Evolutionary conservation across 495 filamentous ascomycete species (phyloP).

Genomic region (Physcia stellaris): DNA sequence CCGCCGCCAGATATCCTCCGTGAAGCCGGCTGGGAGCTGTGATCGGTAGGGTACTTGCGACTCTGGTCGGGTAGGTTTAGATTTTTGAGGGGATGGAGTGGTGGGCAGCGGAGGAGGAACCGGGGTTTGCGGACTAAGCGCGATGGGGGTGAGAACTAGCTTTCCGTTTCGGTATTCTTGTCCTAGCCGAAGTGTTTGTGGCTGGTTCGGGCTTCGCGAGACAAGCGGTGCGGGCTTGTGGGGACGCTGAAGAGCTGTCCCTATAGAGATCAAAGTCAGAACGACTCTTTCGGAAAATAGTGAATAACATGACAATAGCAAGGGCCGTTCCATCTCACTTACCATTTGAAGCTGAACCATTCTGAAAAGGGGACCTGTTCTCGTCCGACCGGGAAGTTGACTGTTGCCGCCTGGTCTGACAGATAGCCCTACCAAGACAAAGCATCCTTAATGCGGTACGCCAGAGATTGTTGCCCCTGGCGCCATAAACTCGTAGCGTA

Average conservation of each 20-base stretch:
- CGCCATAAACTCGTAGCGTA: conserved; percentile 11
- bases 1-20: conserved; percentile 20
- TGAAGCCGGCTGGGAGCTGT: conserved; percentile 14
- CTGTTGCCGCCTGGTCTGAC: too few species aligned
- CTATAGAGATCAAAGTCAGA: too few species aligned
- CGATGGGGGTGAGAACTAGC: not conserved
- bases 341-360: too few species aligned
- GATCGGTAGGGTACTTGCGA: conserved; percentile 5
- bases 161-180: conserved; percentile 1
- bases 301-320: too few species aligned
- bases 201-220: conserved; percentile 1
- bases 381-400: too few species aligned
- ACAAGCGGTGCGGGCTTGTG: not conserved
- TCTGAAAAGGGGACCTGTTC: too few species aligned
- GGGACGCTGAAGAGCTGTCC: too few species aligned
- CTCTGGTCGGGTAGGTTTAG: not conserved
- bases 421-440: conserved; percentile 19
- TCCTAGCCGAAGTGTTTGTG: not conserved
- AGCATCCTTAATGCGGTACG: conserved; percentile 23
- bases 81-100: conserved; percentile 1
- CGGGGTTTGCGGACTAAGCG: conserved; percentile 1
- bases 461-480: conserved; percentile 22
- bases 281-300: too few species aligned
- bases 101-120: conserved; percentile 8
- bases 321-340: too few species aligned